phyloP scores from a whole-genome alignment of 257 asterid species.

The Thymus quinquecostatus region DNA sequence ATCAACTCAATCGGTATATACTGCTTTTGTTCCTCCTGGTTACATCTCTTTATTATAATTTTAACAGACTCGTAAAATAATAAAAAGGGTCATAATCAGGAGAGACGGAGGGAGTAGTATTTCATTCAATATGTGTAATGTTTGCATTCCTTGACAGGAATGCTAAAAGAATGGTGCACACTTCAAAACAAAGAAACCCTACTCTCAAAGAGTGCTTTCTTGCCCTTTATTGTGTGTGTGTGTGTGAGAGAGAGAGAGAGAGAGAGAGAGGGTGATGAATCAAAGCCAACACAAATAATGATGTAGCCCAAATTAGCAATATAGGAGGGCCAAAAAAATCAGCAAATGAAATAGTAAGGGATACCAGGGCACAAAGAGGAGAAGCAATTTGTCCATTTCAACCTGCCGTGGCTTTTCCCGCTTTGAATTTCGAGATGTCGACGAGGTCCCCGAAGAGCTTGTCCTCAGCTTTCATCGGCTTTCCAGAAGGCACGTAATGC shows the following conservation, averaged over 20 bases:
- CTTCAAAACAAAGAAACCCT: background rate
- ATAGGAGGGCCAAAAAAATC: background rate
- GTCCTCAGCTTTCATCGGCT: slow-evolving; percentile 76
- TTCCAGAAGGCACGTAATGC: slow-evolving; percentile 65
- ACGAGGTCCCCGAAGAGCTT: slow-evolving; percentile 66
- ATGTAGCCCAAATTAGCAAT: background rate
- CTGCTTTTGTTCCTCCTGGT: background rate
- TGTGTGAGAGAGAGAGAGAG: background rate
- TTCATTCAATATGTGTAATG: slow-evolving; percentile 1
- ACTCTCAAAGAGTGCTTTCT: slow-evolving; percentile 19
- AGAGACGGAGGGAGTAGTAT: too few relatives aligned
- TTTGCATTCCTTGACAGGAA: background rate
- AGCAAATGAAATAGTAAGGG: background rate
- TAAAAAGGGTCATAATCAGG: too few relatives aligned
- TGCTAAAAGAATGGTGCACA: background rate
- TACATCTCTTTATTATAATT: too few relatives aligned
- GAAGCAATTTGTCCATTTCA: slow-evolving; percentile 39
- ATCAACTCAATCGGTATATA: background rate
- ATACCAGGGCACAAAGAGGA: background rate
- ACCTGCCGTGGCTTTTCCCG: slow-evolving; percentile 39
- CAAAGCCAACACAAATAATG: background rate
- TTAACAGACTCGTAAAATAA: too few relatives aligned
- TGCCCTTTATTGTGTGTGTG: slow-evolving; percentile 23
- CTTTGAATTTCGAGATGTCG: slow-evolving; percentile 56
- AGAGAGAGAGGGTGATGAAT: background rate